Percentiles rank a stretch among this genome's conserved stretches.
phyloP scores from a whole-genome alignment of 2,329 filamentous ascomycete genomes.

The Hypomyces perniciosus region DNA sequence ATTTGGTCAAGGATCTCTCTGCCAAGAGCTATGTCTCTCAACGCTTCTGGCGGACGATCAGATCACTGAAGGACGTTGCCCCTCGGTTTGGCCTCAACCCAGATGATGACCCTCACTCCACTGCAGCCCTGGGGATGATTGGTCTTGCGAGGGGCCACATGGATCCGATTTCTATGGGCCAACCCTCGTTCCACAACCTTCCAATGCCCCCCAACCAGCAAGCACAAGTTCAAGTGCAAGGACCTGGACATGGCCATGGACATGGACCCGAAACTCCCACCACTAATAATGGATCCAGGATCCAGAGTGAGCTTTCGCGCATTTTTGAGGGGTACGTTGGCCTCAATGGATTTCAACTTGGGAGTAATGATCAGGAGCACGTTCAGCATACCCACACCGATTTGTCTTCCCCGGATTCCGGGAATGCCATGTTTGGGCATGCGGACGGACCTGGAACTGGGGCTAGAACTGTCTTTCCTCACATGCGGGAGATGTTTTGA shows the following conservation, averaged over 20 bases:
- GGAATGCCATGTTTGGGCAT: conserved; percentile 18
- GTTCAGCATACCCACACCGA: conserved; percentile 19
- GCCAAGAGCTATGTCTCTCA: conserved; percentile 66
- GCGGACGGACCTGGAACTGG: conserved; percentile 11
- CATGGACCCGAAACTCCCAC: conserved; percentile 19
- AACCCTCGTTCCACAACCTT: conserved; percentile 23
- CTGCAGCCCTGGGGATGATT: conserved; percentile 50
- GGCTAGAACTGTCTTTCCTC: conserved; percentile 29
- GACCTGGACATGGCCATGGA: conserved; percentile 21
- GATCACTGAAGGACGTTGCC: conserved; percentile 64
- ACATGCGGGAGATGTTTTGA: conserved; percentile 34
- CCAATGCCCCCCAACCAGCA: conserved; percentile 8
- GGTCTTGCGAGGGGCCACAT: conserved; percentile 41
- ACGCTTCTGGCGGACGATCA: conserved; percentile 66
- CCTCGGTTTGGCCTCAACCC: conserved; percentile 57
- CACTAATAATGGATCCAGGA: conserved; percentile 40
- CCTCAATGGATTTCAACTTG: conserved; percentile 29
- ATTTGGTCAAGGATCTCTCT: conserved; percentile 67
- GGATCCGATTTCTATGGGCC: conserved; percentile 18
- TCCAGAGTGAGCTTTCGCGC: conserved; percentile 49
- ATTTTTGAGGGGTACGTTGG: conserved; percentile 37
- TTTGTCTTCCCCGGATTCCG: conserved; percentile 19
- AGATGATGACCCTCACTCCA: conserved; percentile 45
- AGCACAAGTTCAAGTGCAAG: neutral
- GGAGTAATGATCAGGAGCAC: conserved; percentile 22